These are phyloP conservation scores for Penicillium sp. DNA, from an alignment of 2,329 filamentous ascomycete species.

Conservation along the genomic window DNA sequence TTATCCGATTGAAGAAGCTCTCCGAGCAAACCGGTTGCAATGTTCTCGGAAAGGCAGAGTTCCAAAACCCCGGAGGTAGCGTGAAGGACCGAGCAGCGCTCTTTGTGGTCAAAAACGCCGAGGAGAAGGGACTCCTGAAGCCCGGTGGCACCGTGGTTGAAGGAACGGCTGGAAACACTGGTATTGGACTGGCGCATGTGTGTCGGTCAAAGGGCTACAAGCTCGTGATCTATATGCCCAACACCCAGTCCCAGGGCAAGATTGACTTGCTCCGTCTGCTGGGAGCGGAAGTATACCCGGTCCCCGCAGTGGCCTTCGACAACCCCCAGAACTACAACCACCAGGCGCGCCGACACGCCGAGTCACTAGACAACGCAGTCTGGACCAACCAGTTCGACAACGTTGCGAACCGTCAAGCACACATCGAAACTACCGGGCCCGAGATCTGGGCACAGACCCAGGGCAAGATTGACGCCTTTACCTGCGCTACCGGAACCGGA, in stretches of 20 bases:
- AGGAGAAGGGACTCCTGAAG: constrained; percentile 71
- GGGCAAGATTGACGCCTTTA: constrained; percentile 85
- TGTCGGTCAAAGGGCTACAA: constrained; percentile 86
- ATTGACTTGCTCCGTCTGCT: constrained; percentile 84
- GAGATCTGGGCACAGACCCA: constrained; percentile 92
- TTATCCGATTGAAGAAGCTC: constrained; percentile 80
- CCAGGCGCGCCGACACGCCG: constrained; percentile 84
- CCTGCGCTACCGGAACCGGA: constrained; percentile 84
- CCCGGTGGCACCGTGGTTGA: constrained; percentile 92
- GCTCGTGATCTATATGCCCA: constrained; percentile 98
- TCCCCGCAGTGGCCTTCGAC: constrained; percentile 90
- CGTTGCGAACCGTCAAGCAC: constrained; percentile 80
- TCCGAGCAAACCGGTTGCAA: constrained; percentile 89
- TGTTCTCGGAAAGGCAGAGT: constrained; percentile 91
- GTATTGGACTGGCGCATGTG: constrained; percentile 93
- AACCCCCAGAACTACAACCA: constrained; percentile 97
- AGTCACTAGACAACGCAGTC: constrained; percentile 72
- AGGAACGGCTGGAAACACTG: constrained; percentile 94
- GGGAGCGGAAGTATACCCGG: constrained; percentile 89
- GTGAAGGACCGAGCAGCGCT: constrained; percentile 94
- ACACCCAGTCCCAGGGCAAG: constrained; percentile 97
- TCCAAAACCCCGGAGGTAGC: constrained; percentile 93
- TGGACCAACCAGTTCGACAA: constrained; percentile 99
- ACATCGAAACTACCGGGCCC: constrained; percentile 92
- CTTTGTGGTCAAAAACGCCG: constrained; percentile 87